Evolutionary conservation across 306 rosid genomes (phyloP), one percentile per base, ranked within the genome.

Genomic region (Vigna unguiculata): DNA sequence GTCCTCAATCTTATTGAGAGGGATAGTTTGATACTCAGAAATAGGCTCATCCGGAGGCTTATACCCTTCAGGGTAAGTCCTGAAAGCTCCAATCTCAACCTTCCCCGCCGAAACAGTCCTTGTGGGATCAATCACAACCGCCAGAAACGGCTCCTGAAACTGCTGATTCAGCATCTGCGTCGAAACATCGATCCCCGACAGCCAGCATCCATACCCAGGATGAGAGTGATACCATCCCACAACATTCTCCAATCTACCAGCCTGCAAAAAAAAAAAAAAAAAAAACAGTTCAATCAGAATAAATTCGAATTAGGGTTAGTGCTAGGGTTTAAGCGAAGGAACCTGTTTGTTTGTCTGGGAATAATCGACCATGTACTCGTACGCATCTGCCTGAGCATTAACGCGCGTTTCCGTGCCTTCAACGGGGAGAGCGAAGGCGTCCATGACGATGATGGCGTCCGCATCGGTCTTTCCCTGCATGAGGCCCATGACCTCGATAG

Each of bases 161-260:
- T 88, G 92, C 83, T 92, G 99, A 80, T 92, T 96, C 38, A 92
- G 64, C 97, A 96, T 96, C 86, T 96, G 99, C 5, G 99, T 96
- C 0, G 97, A 86, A 41, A 96, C 98, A 81, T 96, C 99, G 64
- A 96, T 96, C 34, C 99, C 99, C 17, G 97, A 96, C 19, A 96
- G 92, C 99, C 99, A 96, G 83, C 98, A 96, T 40, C 99, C 99
- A 36, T 96, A 96, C 25, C 97, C 98, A 57, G 99, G 99, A 46
- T 96, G 99, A 78, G 99, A 96, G 82, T 96, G 99, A 79, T 96
- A 96, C 99, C 99, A 92, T 13, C 99, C 99, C 52, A 96, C 97
- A 62, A 74, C 99, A 78, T 96, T 96, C 82, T 96, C 99, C 88
- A 96, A 77, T 21, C 98, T 82, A 6, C 99, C 99, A 3, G 90